phyloP scores from a whole-genome alignment of 2,329 filamentous ascomycete species.

The Fusarium sp. region DNA sequence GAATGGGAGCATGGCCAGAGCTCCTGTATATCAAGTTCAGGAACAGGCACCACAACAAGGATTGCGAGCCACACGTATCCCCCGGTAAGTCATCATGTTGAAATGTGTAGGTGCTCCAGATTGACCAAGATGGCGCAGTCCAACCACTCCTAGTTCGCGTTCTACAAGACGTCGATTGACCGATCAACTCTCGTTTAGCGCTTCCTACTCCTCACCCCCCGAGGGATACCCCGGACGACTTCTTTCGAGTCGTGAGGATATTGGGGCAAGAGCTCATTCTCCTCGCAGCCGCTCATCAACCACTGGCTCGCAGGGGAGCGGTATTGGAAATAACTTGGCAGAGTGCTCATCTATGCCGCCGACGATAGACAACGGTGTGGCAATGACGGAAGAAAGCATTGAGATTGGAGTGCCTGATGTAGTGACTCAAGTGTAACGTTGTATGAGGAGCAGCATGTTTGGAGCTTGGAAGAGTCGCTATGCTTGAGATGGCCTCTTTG shows the following conservation, averaged over 20 bases:
- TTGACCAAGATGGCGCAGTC: conserved; percentile 21
- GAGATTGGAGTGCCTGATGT: conserved; percentile 61
- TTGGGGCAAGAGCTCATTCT: not conserved
- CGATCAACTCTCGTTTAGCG: conserved; percentile 11
- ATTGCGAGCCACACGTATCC: conserved; percentile 26
- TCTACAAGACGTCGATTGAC: conserved; percentile 17
- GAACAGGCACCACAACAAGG: conserved; percentile 2
- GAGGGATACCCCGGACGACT: conserved; percentile 7
- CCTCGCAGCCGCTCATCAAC: not conserved
- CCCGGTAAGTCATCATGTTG: conserved; percentile 3
- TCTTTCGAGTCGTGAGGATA: not conserved
- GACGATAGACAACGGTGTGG: conserved; percentile 64
- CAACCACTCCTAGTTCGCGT: conserved; percentile 7
- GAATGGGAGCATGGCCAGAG: not conserved
- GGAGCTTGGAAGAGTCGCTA: not conserved
- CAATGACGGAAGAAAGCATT: conserved; percentile 68
- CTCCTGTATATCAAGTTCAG: not conserved
- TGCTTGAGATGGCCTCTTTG: not conserved
- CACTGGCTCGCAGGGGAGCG: not conserved
- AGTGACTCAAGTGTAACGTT: conserved; percentile 50
- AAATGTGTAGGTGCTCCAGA: not conserved
- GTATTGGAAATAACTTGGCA: conserved; percentile 2
- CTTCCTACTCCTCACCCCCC: conserved; percentile 1
- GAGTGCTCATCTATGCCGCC: conserved; percentile 50
- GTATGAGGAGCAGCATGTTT: not conserved